Evolutionary conservation across 768 basidiomycete species (phyloP), one percentile per base, ranked within the genome.

Genomic region (Gymnopilus junonius): DNA sequence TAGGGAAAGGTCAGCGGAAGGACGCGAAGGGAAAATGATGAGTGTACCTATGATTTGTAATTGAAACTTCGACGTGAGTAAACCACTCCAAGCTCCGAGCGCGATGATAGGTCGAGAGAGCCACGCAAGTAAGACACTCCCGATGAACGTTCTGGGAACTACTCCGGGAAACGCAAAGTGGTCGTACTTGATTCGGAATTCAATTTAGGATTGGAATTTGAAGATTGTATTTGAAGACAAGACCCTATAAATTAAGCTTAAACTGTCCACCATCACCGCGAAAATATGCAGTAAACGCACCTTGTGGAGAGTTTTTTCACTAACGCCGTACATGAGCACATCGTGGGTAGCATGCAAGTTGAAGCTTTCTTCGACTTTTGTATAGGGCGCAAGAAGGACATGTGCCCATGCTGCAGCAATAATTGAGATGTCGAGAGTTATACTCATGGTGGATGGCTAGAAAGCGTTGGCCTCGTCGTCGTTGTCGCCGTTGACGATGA

Each of bases 321-420:
- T 51, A 17, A 87, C 71, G 2, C 95, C 94, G 69, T 94, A 88
- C 77, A 90, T 83, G 29, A 98, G 78, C 27, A 94, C 79, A 75
- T 99, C 97, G 71, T 97, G 94, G 0, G 83, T 84, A 0, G 94
- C 95, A 72, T 99, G 97, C 8, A 99, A 83, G 67, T 91, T 95
- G 82, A 98, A 98, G 71, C 91, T 93, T 77, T 99, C 97, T 75
- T 99, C 97, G 29, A 99, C 97, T 78, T 99, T 99, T 3, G 93
- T 92, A 73, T 91, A 94, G 0, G 97, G 97, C 2, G 93, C 85
- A 3, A 93, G 77, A 23, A 91, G 67, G 51, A 95, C 90, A 66
- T 97, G 91, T 2, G 72, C 68, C 83, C 87, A 92, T 57, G 80
- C 80, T 42, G 81, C 78, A 0, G 69, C n/a, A n/a, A n/a, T n/a